These are phyloP conservation scores for Xylaria arbuscula DNA, from an alignment of 2,329 filamentous ascomycete genomes.

Conservation along the genomic window DNA sequence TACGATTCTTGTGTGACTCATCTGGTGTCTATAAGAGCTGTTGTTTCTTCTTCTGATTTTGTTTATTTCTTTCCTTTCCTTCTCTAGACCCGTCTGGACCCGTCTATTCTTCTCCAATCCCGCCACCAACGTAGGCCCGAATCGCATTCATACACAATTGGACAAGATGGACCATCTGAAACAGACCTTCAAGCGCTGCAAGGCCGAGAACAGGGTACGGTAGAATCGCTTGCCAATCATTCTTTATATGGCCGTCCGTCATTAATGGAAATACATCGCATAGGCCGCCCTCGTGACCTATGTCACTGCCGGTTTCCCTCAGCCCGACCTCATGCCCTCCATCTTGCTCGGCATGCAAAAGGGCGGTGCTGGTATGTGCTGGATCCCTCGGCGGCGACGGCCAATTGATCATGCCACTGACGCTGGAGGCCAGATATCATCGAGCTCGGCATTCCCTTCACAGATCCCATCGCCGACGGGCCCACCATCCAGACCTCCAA, in stretches of 20 bases:
- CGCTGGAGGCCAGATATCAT: constrained; percentile 78
- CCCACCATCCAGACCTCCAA: constrained; percentile 97
- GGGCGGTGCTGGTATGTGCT: constrained; percentile 81
- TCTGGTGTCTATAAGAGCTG: constrained; percentile 26
- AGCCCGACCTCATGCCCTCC: constrained; percentile 81
- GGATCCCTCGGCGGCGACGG: constrained; percentile 6
- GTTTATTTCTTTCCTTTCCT: neutral
- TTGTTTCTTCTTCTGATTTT: neutral
- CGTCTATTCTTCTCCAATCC: neutral
- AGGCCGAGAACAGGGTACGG: constrained; percentile 66
- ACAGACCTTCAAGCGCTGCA: constrained; percentile 69
- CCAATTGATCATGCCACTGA: constrained; percentile 31
- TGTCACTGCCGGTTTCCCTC: constrained; percentile 93
- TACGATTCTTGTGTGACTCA: constrained; percentile 25
- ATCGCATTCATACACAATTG: neutral
- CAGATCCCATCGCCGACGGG: constrained; percentile 96
- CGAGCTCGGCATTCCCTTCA: constrained; percentile 95
- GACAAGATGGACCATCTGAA: constrained; percentile 66
- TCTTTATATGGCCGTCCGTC: neutral
- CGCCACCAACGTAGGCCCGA: constrained; percentile 2
- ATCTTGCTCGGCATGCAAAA: constrained; percentile 90
- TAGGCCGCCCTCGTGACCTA: constrained; percentile 92
- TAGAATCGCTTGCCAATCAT: neutral
- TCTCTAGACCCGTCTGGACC: neutral
- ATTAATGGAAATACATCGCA: constrained; percentile 18